phyloP scores from a whole-genome alignment of 331 rosid species.

The Telfairia occidentalis region DNA sequence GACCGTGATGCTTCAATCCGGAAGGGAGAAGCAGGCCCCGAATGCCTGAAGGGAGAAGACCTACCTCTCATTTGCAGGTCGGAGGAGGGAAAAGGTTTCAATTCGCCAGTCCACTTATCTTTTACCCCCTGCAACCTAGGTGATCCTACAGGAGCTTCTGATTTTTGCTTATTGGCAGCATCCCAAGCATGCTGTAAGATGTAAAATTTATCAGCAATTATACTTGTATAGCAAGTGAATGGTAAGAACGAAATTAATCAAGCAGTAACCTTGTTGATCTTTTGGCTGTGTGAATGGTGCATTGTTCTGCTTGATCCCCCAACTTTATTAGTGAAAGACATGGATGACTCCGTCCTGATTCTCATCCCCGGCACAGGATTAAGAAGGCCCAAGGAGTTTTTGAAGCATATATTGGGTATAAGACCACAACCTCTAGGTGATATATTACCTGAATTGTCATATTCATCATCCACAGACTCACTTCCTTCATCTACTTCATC shows the following conservation, averaged over 20 bases:
- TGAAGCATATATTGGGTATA: conserved; percentile 45
- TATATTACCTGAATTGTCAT: conserved; percentile 27
- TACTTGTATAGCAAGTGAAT: conserved; percentile 7
- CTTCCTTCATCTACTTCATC: conserved; percentile 44
- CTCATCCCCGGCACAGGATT: conserved; percentile 54
- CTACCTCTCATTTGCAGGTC: conserved; percentile 43
- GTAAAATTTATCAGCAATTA: conserved; percentile 10
- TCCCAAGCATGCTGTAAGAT: conserved; percentile 38
- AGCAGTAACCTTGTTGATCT: conserved; percentile 49
- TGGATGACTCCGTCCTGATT: conserved; percentile 25
- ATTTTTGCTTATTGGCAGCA: conserved; percentile 28
- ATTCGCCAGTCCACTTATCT: conserved; percentile 34
- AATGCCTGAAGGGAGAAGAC: conserved; percentile 58
- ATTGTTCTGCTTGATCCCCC: conserved; percentile 33
- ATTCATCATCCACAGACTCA: conserved; percentile 28
- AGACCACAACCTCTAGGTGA: conserved; percentile 74
- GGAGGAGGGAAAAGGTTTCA: conserved; percentile 37
- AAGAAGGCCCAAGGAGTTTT: conserved; percentile 57
- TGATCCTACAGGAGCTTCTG: conserved; percentile 22
- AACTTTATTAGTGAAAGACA: conserved; percentile 22
- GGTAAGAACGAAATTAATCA: conserved; percentile 9
- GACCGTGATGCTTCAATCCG: conserved; percentile 41
- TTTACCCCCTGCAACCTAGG: conserved; percentile 35
- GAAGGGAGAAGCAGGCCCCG: conserved; percentile 62
- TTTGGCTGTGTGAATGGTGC: conserved; percentile 44